phyloP scores from a whole-genome alignment of 257 asterid species.

The Fraxinus excelsior region DNA sequence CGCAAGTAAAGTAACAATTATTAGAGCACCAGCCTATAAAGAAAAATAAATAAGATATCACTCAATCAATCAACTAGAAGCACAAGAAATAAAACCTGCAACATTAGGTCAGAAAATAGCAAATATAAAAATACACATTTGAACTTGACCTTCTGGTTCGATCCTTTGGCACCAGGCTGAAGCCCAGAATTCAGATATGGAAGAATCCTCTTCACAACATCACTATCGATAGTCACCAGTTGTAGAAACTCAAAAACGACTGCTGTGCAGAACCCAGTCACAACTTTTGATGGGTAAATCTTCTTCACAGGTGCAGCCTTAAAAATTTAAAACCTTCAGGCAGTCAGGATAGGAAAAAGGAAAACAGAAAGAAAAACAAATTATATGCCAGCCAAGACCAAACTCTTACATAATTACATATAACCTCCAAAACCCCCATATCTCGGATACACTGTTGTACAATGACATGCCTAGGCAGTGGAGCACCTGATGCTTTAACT shows the following conservation, averaged over 20 bases:
- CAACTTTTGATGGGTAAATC: constrained; percentile 57
- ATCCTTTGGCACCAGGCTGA: constrained; percentile 50
- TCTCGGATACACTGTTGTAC: constrained; percentile 81
- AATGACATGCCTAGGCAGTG: constrained; percentile 72
- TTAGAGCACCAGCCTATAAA: constrained; percentile 80
- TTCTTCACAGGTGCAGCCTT: constrained; percentile 75
- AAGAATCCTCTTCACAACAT: constrained; percentile 63
- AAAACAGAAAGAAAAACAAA: constrained; percentile 13
- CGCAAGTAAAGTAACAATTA: constrained; percentile 80
- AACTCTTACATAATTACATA: constrained; percentile 69
- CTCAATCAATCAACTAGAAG: constrained; percentile 21
- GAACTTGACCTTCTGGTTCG: constrained; percentile 67
- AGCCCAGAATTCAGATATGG: constrained; percentile 70
- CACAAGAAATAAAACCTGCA: background rate
- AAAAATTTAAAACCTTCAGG: constrained; percentile 29
- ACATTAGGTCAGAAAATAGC: background rate
- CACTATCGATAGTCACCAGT: constrained; percentile 49
- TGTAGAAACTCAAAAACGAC: constrained; percentile 78
- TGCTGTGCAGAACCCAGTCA: constrained; percentile 76
- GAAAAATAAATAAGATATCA: constrained; percentile 15
- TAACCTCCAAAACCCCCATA: constrained; percentile 71
- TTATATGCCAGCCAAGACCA: constrained; percentile 10
- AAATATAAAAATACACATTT: background rate
- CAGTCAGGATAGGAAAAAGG: constrained; percentile 4
- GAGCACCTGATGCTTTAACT: constrained; percentile 83